Evolutionary conservation across 1,284 basidiomycete species (phyloP), one percentile per base, ranked within the genome.

Genomic region (Vanrija humicola): DNA sequence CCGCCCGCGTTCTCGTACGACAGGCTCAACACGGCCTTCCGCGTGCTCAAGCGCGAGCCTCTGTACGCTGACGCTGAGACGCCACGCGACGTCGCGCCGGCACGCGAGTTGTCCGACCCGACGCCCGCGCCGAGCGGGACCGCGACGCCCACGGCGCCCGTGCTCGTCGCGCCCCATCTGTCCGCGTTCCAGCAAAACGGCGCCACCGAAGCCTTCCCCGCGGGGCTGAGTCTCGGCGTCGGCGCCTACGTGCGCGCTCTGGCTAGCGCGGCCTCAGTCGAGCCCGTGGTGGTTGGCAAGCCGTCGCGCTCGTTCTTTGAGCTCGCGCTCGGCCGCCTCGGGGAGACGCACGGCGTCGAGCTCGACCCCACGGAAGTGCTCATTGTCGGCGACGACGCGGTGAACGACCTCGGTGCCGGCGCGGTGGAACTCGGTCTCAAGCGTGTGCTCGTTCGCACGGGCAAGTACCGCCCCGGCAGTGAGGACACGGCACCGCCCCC

Each of bases 171-270:
- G 6, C 72, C 72, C 6, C 72, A 74, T 50, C 63, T 60, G 19
- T 82, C 84, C 0, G 82, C 84, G 0, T 85, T 84, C 70, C 78
- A 81, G 52, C 82, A 82, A 14, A 78, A 79, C 43, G 83, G 82
- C 61, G 69, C 82, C 23, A 69, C 73, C 1, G 60, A 64, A 6
- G 68, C 79, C 53, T 64, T 79, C 26, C 79, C 82, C 34, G 80
- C 78, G 0, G 76, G 76, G 3, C 77, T 87, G 5, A 84, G 83
- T 1, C 77, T 88, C 14, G 87, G 86, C 1, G 83, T 84, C 0
- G 86, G 86, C 1, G 84, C 86, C 0, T 89, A 88, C 63, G 81
- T 89, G 5, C 67, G 76, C 1, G 85, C 84, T 0, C 77, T 89
- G 6, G 86, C 88, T 63, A 71, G 76, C 3, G 84, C 85, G 0